phyloP scores from a whole-genome alignment of 331 rosid genomes.

The Acacia concinna region DNA sequence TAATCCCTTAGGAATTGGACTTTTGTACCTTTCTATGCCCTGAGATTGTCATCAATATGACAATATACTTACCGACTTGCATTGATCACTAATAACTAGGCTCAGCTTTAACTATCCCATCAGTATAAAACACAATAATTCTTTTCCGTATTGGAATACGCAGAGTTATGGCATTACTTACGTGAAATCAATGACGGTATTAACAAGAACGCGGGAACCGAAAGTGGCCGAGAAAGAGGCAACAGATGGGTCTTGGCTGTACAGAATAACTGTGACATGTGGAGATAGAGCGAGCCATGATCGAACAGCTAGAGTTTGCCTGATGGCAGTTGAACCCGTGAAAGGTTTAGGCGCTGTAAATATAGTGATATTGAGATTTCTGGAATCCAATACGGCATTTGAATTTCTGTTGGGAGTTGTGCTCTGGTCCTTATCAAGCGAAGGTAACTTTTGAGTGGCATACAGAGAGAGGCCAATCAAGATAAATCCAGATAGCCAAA shows the following conservation, averaged over 20 bases:
- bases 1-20: background rate
- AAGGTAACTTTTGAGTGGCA: constrained; percentile 64
- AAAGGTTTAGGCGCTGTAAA: constrained; percentile 83
- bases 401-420: constrained; percentile 23
- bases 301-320: constrained; percentile 66
- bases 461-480: constrained; percentile 68
- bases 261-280: constrained; percentile 55
- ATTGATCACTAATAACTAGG: background rate
- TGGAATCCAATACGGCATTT: constrained; percentile 25
- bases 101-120: background rate
- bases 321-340: constrained; percentile 50
- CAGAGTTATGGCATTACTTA: constrained; percentile 36
- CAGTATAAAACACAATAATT: background rate
- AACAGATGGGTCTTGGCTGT: constrained; percentile 67
- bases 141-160: background rate
- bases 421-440: constrained; percentile 42
- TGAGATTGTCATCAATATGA: background rate
- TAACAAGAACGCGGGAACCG: constrained; percentile 67
- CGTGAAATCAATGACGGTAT: constrained; percentile 77
- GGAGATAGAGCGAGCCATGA: constrained; percentile 88
- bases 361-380: constrained; percentile 49
- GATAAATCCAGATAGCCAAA: constrained; percentile 79
- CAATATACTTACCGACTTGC: background rate
- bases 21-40: background rate
- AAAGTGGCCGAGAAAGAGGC: constrained; percentile 51